A percentile compares a stretch with the other conserved stretches of the same genome.
Conservation (phyloP, 352 stramenopile genomes). For the Elongisporangium prolatum region DNA sequence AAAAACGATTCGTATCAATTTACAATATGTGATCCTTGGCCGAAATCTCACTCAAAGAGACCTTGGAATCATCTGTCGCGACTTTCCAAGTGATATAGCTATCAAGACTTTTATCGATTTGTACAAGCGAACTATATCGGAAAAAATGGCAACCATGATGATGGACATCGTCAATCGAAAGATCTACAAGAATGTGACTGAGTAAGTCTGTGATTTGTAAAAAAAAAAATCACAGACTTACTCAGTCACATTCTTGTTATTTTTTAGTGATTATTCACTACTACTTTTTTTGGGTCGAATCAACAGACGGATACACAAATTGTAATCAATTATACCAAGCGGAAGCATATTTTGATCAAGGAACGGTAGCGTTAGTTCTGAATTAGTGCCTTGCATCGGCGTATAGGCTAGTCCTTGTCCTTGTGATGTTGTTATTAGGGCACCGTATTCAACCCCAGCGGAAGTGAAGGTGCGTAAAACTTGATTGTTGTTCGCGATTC, state of each 20-base stretch:
- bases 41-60: slow-evolving; percentile 10
- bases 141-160: slow-evolving; percentile 12
- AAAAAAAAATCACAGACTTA: neutral
- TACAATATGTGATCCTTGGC: slow-evolving; percentile 10
- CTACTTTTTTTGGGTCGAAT: slow-evolving; percentile 11
- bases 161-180: slow-evolving; percentile 16
- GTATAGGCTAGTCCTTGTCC: slow-evolving; percentile 8
- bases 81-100: neutral
- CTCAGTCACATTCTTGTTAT: no score
- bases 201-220: slow-evolving; percentile 15
- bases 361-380: slow-evolving; percentile 7
- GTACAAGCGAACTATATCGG: slow-evolving; percentile 8
- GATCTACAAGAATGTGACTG: slow-evolving; percentile 13
- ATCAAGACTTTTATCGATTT: slow-evolving; percentile 1
- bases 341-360: slow-evolving; percentile 13
- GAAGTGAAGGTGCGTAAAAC: neutral
- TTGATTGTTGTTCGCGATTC: slow-evolving; percentile 17
- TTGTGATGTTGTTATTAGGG: slow-evolving; percentile 8
- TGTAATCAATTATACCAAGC: slow-evolving; percentile 10
- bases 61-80: slow-evolving; percentile 6
- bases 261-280: neutral
- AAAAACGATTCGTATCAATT: slow-evolving; percentile 13
- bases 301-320: slow-evolving; percentile 14
- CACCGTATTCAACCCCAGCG: slow-evolving; percentile 11
- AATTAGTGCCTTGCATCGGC: slow-evolving; percentile 11